phyloP scores from a whole-genome alignment of 2,329 filamentous ascomycete genomes.

The Colletotrichum nymphaeae region DNA sequence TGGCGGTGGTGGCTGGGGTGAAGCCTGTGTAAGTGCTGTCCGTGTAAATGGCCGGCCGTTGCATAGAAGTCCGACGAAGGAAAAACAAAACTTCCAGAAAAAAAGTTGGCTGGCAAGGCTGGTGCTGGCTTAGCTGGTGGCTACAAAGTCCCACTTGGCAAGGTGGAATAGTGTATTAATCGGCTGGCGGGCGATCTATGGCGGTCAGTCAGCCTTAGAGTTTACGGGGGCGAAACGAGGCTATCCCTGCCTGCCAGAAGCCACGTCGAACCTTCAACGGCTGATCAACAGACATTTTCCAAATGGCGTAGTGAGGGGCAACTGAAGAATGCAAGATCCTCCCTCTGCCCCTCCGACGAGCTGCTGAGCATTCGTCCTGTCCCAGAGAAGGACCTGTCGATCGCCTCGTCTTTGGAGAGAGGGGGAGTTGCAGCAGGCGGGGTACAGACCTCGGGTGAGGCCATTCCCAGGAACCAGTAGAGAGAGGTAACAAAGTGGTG shows the following conservation, averaged over 20 bases:
- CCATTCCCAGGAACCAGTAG: slow-evolving; percentile 21
- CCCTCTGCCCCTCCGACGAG: background rate
- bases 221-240: slow-evolving; percentile 26
- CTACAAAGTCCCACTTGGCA: slow-evolving; percentile 25
- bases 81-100: background rate
- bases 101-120: slow-evolving; percentile 18
- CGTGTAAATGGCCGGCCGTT: slow-evolving; percentile 6
- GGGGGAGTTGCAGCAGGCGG: slow-evolving; percentile 11
- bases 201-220: slow-evolving; percentile 38
- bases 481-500: background rate
- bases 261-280: slow-evolving; percentile 30
- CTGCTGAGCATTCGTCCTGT: background rate
- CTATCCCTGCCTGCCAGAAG: slow-evolving; percentile 37
- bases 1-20: background rate
- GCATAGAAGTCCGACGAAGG: background rate
- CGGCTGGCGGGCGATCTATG: slow-evolving; percentile 32
- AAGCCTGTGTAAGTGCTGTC: slow-evolving; percentile 1
- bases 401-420: slow-evolving; percentile 16
- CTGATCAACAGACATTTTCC: slow-evolving; percentile 26
- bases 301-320: background rate
- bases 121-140: slow-evolving; percentile 10
- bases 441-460: slow-evolving; percentile 12
- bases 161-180: slow-evolving; percentile 5
- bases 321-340: slow-evolving; percentile 28
- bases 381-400: slow-evolving; percentile 5